Percentiles rank a stretch among this genome's conserved stretches.
Evolutionary conservation across 139 green algal species (phyloP).

Genomic region (Picochlorum sp.): DNA sequence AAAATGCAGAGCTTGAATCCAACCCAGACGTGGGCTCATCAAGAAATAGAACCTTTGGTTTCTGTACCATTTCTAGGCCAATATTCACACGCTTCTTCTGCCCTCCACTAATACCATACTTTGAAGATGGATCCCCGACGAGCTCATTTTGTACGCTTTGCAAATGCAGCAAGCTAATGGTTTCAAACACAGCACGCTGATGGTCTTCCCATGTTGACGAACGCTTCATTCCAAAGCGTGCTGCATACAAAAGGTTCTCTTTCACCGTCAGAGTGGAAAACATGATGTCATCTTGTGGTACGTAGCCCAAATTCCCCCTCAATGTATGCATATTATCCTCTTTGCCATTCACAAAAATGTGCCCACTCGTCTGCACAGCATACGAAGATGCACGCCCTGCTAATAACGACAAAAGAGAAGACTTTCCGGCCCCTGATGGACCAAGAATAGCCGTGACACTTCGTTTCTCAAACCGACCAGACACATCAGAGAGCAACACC

Average conservation of each 20-base stretch:
- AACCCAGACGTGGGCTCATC: constrained; percentile 63
- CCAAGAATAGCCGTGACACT: constrained; percentile 50
- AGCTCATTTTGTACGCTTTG: constrained; percentile 36
- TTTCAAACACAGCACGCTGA: constrained; percentile 19
- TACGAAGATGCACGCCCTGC: constrained; percentile 29
- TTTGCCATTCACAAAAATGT: constrained; percentile 46
- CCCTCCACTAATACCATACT: constrained; percentile 45
- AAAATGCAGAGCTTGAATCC: constrained; percentile 39
- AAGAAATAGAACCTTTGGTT: constrained; percentile 63
- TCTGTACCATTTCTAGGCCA: constrained; percentile 63
- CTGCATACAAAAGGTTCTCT: constrained; percentile 51
- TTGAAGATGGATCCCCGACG: constrained; percentile 48
- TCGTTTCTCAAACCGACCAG: constrained; percentile 11
- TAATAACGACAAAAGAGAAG: constrained; percentile 40
- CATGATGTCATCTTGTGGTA: constrained; percentile 74
- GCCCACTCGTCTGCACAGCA: constrained; percentile 35
- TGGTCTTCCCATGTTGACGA: constrained; percentile 21
- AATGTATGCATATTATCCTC: constrained; percentile 21
- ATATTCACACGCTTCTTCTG: constrained; percentile 73
- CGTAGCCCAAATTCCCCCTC: constrained; percentile 52
- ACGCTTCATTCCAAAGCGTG: constrained; percentile 27
- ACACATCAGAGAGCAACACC: constrained; percentile 33
- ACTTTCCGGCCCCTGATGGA: constrained; percentile 44
- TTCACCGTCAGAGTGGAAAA: constrained; percentile 51
- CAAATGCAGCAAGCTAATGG: constrained; percentile 26